Percentiles rank a stretch among this genome's conserved stretches.
These are phyloP conservation scores for Tylopilus orsonianus DNA, from an alignment of 1,284 basidiomycete species.

Conservation along the genomic window DNA sequence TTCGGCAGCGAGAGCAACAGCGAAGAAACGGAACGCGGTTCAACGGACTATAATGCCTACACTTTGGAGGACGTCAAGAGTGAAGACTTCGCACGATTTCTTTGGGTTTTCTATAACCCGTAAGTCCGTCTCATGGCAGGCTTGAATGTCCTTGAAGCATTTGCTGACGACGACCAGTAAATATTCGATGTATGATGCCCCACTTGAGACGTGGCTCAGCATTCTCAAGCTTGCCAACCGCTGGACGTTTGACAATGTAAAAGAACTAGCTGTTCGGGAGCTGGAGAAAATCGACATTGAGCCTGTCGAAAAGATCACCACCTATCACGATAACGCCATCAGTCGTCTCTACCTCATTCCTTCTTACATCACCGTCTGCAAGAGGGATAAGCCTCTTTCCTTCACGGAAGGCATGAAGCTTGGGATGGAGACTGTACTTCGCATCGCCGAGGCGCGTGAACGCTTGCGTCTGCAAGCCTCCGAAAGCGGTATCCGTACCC, in stretches of 20 bases:
- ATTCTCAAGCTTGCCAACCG: conserved; percentile 50
- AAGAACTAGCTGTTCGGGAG: conserved; percentile 46
- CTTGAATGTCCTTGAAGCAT: background rate
- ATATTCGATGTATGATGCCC: conserved; percentile 55
- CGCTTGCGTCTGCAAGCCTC: conserved; percentile 36
- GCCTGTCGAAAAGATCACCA: conserved; percentile 46
- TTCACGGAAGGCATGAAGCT: conserved; percentile 48
- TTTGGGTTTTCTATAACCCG: conserved; percentile 70
- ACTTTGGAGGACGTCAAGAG: conserved; percentile 45
- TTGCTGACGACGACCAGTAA: conserved; percentile 36
- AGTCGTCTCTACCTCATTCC: conserved; percentile 47
- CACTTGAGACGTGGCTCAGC: conserved; percentile 48
- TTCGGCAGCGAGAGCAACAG: conserved; percentile 33
- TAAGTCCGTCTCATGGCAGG: conserved; percentile 34
- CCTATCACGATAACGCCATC: conserved; percentile 50
- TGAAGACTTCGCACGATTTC: conserved; percentile 52
- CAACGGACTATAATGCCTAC: conserved; percentile 42
- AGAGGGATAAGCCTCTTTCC: conserved; percentile 44
- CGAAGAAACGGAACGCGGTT: conserved; percentile 39
- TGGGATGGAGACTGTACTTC: conserved; percentile 48
- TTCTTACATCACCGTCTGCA: conserved; percentile 47
- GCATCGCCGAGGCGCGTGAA: conserved; percentile 50
- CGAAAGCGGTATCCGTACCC: conserved; percentile 36
- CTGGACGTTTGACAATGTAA: conserved; percentile 52
- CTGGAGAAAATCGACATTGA: conserved; percentile 46